Base-by-base conservation (phyloP, 169 alveolate species). In the Plasmodium reichenowi region DNA sequence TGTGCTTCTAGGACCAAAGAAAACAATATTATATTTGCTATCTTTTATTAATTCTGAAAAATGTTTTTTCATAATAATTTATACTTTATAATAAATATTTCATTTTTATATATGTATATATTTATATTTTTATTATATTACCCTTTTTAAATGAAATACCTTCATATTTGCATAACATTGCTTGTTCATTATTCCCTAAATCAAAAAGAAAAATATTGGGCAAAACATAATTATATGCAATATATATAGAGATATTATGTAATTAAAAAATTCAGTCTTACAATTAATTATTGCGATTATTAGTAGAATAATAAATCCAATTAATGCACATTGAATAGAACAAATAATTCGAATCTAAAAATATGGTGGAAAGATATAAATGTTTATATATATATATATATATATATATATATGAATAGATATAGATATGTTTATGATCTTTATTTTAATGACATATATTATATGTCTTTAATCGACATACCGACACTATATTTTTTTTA, bases 141-240 rank as follows among this genome's bases (percentile, higher is more conserved):
- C 89, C 67, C 67, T 78, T 78, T 66, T 78, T 78, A 64, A 78
- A 52, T 26, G 89, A 78, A 52, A 78, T 66, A 15, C 78, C 89
- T 20, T 78, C 76, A 78, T 64, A 50, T 78, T 47, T 67, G 50
- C 89, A 78, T 17, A 29, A 76, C 58, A 66, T 43, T 13, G 17
- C 48, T n/a, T 43, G 64, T 50, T 59, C 43, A 32, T 48, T 64
- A 47, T 54, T 78, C 68, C 47, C 89, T 78, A 64, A 64, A 20
- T 38, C 64, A 52, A 76, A 76, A 12, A 29, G 17, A n/a, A 20
- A 13, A 68, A 15, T 9, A n/a, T 9, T 43, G 10, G 26, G 20
- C 15, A 9, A 45, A 43, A 17, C 13, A 26, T 15, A 38, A 15
- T 8, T 24, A 17, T 20, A 68, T 68, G 8, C 8, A 56, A 15